Evolutionary conservation across 2,329 filamentous ascomycete species (phyloP).

Genomic region (Aspergillus cejpii): DNA sequence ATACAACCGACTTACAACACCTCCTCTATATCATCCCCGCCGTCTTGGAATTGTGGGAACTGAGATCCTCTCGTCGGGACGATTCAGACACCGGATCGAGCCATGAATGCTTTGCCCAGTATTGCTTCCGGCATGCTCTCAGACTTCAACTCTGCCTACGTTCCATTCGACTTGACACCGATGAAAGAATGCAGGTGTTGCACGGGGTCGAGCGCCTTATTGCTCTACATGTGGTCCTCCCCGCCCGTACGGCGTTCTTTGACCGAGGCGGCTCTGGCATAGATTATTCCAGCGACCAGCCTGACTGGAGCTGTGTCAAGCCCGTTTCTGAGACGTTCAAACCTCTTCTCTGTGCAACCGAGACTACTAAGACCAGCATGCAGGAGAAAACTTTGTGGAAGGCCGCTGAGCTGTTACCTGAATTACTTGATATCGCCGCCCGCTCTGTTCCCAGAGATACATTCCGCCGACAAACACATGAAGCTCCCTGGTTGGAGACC

Average conservation of each 20-base stretch:
- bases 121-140: constrained; percentile 32
- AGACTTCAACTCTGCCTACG: constrained; percentile 28
- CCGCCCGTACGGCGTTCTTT: constrained; percentile 35
- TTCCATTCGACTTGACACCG: constrained; percentile 24
- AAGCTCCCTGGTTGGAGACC: constrained; percentile 46
- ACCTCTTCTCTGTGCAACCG: constrained; percentile 28
- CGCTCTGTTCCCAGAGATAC: constrained; percentile 41
- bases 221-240: constrained; percentile 39
- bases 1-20: constrained; percentile 30
- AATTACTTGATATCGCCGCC: constrained; percentile 43
- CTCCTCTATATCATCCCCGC: constrained; percentile 31
- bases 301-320: constrained; percentile 31
- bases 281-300: constrained; percentile 30
- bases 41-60: constrained; percentile 34
- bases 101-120: constrained; percentile 32
- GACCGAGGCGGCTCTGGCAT: constrained; percentile 30
- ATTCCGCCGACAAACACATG: constrained; percentile 39
- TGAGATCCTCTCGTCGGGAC: constrained; percentile 31
- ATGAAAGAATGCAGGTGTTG: constrained; percentile 28
- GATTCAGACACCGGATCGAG: constrained; percentile 29
- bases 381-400: constrained; percentile 21
- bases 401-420: constrained; percentile 32
- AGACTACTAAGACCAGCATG: constrained; percentile 12
- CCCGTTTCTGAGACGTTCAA: constrained; percentile 33
- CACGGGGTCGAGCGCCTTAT: constrained; percentile 34